Conservation (phyloP, 805 yeast species). For the Saccharomycopsis microspora region DNA sequence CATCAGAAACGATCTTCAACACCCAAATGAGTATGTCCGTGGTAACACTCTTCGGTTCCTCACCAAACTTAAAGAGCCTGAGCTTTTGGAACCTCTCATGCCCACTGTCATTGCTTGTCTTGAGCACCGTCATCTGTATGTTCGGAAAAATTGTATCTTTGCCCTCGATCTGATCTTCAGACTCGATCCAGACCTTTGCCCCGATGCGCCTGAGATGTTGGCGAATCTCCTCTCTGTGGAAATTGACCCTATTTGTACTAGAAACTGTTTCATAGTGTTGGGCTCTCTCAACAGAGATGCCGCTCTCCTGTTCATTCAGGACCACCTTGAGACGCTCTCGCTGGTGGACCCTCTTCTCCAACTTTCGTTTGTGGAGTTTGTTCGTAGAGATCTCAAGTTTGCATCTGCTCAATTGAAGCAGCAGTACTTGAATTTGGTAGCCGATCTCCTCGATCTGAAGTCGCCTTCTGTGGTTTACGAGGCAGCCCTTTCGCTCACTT, state of each 20-base stretch:
- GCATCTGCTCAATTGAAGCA: constrained; percentile 51
- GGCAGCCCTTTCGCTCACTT: constrained; percentile 72
- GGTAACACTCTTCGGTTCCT: constrained; percentile 92
- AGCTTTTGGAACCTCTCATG: constrained; percentile 87
- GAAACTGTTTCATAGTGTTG: constrained; percentile 89
- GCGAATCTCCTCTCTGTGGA: constrained; percentile 65
- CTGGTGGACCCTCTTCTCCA: constrained; percentile 75
- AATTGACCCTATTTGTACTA: constrained; percentile 85
- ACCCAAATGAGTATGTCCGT: constrained; percentile 93
- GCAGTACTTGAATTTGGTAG: constrained; percentile 61
- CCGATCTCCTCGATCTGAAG: constrained; percentile 60
- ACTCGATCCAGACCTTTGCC: constrained; percentile 78
- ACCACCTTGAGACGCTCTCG: constrained; percentile 46
- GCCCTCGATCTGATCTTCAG: constrained; percentile 76
- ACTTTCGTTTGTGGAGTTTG: constrained; percentile 82
- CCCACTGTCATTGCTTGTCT: constrained; percentile 86
- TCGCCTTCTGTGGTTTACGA: constrained; percentile 77
- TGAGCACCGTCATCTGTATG: constrained; percentile 96
- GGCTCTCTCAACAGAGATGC: constrained; percentile 74
- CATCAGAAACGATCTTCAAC: constrained; percentile 92
- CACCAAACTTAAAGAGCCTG: constrained; percentile 84
- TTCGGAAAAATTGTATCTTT: constrained; percentile 91
- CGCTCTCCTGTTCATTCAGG: constrained; percentile 74
- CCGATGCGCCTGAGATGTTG: constrained; percentile 89
- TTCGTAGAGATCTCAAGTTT: constrained; percentile 62